A percentile compares a stretch with the other conserved stretches of the same genome.
These are phyloP conservation scores for Penicillium sp. DNA, from an alignment of 2,329 filamentous ascomycete genomes.

Conservation along the genomic window DNA sequence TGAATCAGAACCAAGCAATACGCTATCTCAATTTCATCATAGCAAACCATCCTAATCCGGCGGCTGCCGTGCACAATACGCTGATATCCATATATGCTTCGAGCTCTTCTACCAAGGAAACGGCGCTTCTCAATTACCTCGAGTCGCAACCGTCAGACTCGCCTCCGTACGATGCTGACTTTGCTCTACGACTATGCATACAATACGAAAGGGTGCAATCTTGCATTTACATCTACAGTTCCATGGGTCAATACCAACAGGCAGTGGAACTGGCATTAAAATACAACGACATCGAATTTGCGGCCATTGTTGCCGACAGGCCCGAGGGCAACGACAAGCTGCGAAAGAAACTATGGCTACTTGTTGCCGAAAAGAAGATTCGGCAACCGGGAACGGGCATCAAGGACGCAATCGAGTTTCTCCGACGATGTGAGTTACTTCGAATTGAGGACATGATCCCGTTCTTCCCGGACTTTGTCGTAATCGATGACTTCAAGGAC, in stretches of 20 bases:
- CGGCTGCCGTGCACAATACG: conserved; percentile 90
- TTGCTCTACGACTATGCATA: conserved; percentile 91
- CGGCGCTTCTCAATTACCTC: conserved; percentile 79
- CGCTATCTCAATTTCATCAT: conserved; percentile 92
- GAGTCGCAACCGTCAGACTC: conserved; percentile 83
- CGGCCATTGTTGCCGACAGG: conserved; percentile 81
- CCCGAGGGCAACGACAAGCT: conserved; percentile 71
- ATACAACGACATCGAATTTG: conserved; percentile 84
- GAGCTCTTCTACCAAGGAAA: conserved; percentile 76
- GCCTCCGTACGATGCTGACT: conserved; percentile 88
- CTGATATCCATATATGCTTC: conserved; percentile 94
- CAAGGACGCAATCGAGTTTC: conserved; percentile 88
- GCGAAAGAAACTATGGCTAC: conserved; percentile 91
- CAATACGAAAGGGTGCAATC: conserved; percentile 89
- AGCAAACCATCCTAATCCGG: conserved; percentile 71
- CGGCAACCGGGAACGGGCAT: conserved; percentile 74
- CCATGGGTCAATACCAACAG: conserved; percentile 90
- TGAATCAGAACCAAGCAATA: conserved; percentile 81
- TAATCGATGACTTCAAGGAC: conserved; percentile 98
- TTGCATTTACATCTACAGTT: conserved; percentile 95
- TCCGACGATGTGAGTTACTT: conserved; percentile 84
- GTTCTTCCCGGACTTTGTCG: conserved; percentile 97
- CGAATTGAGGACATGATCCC: conserved; percentile 96
- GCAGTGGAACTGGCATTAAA: conserved; percentile 90
- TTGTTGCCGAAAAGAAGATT: conserved; percentile 92